A percentile compares a stretch with the other conserved stretches of the same genome.
These are phyloP conservation scores for Ophiostoma sp. DNA, from an alignment of 2,329 filamentous ascomycete species.

Conservation along the genomic window DNA sequence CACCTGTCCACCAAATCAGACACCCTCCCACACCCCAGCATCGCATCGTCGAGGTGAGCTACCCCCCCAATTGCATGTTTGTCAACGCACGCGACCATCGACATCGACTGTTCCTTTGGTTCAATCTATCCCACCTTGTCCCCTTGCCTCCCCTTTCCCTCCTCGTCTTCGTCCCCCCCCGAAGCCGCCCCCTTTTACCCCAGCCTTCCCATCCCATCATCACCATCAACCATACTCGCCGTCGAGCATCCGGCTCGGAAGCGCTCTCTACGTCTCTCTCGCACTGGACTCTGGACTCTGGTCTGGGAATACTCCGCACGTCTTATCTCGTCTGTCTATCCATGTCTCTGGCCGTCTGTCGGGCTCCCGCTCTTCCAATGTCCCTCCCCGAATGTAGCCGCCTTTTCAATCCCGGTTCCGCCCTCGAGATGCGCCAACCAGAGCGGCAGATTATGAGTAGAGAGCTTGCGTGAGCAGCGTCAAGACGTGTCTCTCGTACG, in stretches of 20 bases:
- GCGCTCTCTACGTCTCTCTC: neutral
- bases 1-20: constrained; percentile 15
- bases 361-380: neutral
- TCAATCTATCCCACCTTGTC: neutral
- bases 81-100: neutral
- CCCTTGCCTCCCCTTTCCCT: neutral
- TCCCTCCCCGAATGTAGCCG: neutral
- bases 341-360: neutral
- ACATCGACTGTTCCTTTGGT: neutral
- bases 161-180: neutral
- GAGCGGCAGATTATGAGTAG: neutral
- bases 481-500: neutral
- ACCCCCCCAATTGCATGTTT: neutral
- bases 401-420: neutral
- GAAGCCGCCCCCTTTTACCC: constrained; percentile 15
- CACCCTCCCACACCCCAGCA: constrained; percentile 8
- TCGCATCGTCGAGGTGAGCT: constrained; percentile 16
- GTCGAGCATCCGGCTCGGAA: neutral
- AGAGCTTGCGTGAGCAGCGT: neutral
- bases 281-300: neutral
- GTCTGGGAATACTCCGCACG: neutral
- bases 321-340: neutral
- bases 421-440: neutral
- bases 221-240: neutral
- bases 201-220: constrained; percentile 15